phyloP scores from a whole-genome alignment of 805 yeast species.

The Teunomyces tritomae region DNA sequence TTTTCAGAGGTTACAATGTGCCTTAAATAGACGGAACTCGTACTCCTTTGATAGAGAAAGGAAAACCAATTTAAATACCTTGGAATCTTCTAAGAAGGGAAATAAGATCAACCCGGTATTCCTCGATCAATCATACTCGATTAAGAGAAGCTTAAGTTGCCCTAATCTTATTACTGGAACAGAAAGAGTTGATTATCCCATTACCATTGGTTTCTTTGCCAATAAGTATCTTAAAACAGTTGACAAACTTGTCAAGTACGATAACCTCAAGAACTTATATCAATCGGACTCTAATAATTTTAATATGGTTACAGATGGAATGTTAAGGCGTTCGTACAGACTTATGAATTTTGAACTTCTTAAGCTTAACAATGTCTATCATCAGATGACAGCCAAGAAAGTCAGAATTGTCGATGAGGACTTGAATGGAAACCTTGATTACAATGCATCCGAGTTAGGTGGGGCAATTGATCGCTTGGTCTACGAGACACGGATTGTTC shows the following conservation, averaged over 20 bases:
- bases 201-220: slow-evolving; percentile 17
- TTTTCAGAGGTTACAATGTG: slow-evolving; percentile 10
- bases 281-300: slow-evolving; percentile 6
- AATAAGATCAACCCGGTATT: neutral
- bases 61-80: slow-evolving; percentile 19
- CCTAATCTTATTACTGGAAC: slow-evolving; percentile 14
- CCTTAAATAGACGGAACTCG: slow-evolving; percentile 35
- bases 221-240: slow-evolving; percentile 16
- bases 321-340: slow-evolving; percentile 19
- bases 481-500: slow-evolving; percentile 41
- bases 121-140: slow-evolving; percentile 1
- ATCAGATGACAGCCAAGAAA: slow-evolving; percentile 24
- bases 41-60: slow-evolving; percentile 20
- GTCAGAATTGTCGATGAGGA: slow-evolving; percentile 28
- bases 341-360: slow-evolving; percentile 30
- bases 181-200: slow-evolving; percentile 3
- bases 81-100: slow-evolving; percentile 16
- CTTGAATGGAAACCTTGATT: slow-evolving; percentile 24
- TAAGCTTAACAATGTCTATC: slow-evolving; percentile 24
- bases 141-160: slow-evolving; percentile 22
- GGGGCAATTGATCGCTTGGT: slow-evolving; percentile 37
- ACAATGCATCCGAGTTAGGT: slow-evolving; percentile 28
- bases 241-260: slow-evolving; percentile 18
- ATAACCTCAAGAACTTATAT: slow-evolving; percentile 14
- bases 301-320: slow-evolving; percentile 9